Conservation (phyloP, 805 yeast genomes). For the Dipodascus geniculatus region DNA sequence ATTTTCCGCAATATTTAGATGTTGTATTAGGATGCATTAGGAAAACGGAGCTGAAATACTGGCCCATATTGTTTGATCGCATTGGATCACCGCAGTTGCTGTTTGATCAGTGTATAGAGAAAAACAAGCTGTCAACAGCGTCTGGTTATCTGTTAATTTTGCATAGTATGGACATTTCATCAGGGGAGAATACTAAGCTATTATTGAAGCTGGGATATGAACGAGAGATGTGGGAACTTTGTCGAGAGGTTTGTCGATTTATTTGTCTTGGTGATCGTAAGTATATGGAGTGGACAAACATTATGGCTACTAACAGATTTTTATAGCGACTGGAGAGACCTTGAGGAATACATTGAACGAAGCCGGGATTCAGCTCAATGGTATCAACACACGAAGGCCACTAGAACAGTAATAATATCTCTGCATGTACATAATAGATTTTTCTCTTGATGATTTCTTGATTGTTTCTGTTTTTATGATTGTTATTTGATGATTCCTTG, state of each 20-base stretch:
- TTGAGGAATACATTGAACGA: constrained; percentile 8
- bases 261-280: constrained; percentile 26
- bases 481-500: too few relatives aligned
- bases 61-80: constrained; percentile 32
- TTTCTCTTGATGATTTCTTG: too few relatives aligned
- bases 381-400: too few relatives aligned
- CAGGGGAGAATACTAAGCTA: constrained; percentile 18
- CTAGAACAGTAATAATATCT: too few relatives aligned
- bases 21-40: constrained; percentile 39
- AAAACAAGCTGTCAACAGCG: constrained; percentile 29
- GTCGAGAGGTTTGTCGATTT: constrained; percentile 29
- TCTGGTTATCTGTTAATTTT: constrained; percentile 30
- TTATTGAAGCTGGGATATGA: constrained; percentile 26
- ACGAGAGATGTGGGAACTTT: constrained; percentile 24
- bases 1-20: constrained; percentile 27
- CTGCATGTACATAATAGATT: too few relatives aligned
- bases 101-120: constrained; percentile 25
- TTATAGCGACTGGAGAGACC: constrained; percentile 14
- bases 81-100: constrained; percentile 27
- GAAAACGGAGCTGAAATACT: constrained; percentile 44
- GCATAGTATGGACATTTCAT: constrained; percentile 22
- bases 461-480: too few relatives aligned
- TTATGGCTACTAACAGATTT: not conserved
- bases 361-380: not conserved
- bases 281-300: not conserved